Base-by-base conservation (phyloP, 306 rosid genomes). In the Lathyrus aphaca region DNA sequence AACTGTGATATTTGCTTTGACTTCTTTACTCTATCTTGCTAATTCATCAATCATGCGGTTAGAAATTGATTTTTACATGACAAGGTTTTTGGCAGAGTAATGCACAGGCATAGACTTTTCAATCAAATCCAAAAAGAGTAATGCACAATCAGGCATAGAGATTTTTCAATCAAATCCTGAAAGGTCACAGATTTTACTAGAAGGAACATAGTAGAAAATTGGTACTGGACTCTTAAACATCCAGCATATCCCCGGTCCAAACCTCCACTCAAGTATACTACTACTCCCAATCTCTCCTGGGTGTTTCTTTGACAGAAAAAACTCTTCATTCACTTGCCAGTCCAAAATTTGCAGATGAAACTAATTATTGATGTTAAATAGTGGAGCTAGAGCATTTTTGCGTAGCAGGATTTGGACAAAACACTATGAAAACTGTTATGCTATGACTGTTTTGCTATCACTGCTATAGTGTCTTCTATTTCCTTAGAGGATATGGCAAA, bases 211-310 rank as follows among this genome's bases (percentile, higher is more conserved):
- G 12, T 18, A 1, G 17, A 19, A 62, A 62, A 60, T 37, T 18
- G 50, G 67, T 12, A 18, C 49, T 11, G 15, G 30, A 17, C 49
- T 17, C 66, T 37, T 60, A 60, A 37, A 60, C 48, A 61, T 17
- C 30, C 29, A 38, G 66, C 44, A 40, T 37, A 60, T 15, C 16
- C 48, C 30, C 17, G 29, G 29, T 10, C 29, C 46, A n/a, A 58
- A 59, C 64, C 44, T 32, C 44, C 44, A 17, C 19, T 61, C 66
- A 61, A 38, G 29, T 61, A 61, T 38, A 38, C 66, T 38, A 38
- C 19, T 17, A 38, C 30, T 61, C 32, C 66, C 8, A 13, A 9
- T 60, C 38, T 42, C 60, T 35, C 61, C 8, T 48, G 6, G 46
- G 21, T 35, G n/a, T 53, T 50, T 50, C 37, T 50, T 12, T 23